Evolutionary conservation across 306 rosid genomes (phyloP).

Genomic region (Rosa persica): DNA sequence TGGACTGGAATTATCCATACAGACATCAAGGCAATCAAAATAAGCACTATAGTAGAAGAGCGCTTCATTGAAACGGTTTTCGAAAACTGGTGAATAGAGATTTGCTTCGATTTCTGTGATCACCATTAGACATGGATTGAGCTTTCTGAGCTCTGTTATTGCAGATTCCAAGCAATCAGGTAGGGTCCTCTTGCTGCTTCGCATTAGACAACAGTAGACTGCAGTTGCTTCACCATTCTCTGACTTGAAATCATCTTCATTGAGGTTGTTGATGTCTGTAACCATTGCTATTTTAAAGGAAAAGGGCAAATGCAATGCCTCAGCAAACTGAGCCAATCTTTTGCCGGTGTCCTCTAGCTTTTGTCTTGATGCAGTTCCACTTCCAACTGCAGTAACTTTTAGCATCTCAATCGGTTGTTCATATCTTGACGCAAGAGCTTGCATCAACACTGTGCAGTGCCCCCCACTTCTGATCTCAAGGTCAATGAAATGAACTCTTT

Average conservation of each 20-base stretch:
- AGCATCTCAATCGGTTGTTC: slow-evolving; percentile 29
- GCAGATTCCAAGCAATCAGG: slow-evolving; percentile 1
- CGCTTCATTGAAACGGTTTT: slow-evolving; percentile 1
- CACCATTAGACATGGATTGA: slow-evolving; percentile 11
- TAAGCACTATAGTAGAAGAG: slow-evolving; percentile 2
- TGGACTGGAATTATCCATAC: neutral
- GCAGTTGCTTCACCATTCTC: slow-evolving; percentile 48
- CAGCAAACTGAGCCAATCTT: slow-evolving; percentile 36
- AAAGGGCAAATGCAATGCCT: slow-evolving; percentile 44
- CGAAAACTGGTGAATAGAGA: slow-evolving; percentile 1
- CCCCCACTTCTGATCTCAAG: slow-evolving; percentile 26
- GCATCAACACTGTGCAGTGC: slow-evolving; percentile 37
- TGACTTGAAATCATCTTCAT: slow-evolving; percentile 34
- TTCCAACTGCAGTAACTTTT: slow-evolving; percentile 34
- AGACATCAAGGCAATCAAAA: neutral
- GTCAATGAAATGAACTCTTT: slow-evolving; percentile 38
- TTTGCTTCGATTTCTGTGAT: neutral
- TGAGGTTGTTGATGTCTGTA: slow-evolving; percentile 35
- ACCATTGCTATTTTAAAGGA: slow-evolving; percentile 45
- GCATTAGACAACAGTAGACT: slow-evolving; percentile 32
- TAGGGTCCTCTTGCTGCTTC: neutral
- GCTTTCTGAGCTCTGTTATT: slow-evolving; percentile 7
- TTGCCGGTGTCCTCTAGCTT: slow-evolving; percentile 32
- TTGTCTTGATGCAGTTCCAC: slow-evolving; percentile 15
- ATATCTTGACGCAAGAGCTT: slow-evolving; percentile 30